A percentile compares a stretch with the other conserved stretches of the same genome.
Conservation (phyloP, 345 rosid genomes). For the Trapa incisa region DNA sequence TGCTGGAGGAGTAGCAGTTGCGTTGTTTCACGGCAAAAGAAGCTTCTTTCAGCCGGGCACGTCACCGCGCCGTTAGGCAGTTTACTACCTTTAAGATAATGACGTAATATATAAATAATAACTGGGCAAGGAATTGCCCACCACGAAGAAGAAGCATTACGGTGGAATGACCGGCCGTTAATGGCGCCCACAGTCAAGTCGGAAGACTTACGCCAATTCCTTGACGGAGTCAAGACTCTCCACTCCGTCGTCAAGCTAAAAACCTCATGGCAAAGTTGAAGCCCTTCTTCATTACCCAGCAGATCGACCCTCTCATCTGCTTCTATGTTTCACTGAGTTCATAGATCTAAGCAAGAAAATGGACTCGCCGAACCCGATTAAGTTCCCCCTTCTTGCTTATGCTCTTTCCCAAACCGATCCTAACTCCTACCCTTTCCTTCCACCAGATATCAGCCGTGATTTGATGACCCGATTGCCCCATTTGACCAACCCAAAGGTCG, state of each 20-base stretch:
- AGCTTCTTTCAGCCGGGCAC: too few species aligned
- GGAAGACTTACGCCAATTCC: not conserved
- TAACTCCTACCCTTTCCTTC: constrained; percentile 21
- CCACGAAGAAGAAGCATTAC: not conserved
- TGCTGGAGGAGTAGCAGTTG: too few species aligned
- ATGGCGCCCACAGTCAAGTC: not conserved
- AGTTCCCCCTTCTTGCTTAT: constrained; percentile 49
- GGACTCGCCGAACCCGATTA: constrained; percentile 42
- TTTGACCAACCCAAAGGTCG: constrained; percentile 30
- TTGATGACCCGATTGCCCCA: constrained; percentile 32
- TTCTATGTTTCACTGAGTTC: not conserved
- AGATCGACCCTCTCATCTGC: not conserved
- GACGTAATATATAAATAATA: too few species aligned
- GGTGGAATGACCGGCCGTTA: not conserved
- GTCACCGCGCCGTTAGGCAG: too few species aligned
- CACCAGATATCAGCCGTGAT: constrained; percentile 21
- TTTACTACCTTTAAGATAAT: too few species aligned
- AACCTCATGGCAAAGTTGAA: not conserved
- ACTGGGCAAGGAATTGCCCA: too few species aligned
- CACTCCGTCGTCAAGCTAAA: not conserved
- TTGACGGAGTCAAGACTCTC: not conserved
- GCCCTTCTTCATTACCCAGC: not conserved
- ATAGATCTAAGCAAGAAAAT: constrained; percentile 10
- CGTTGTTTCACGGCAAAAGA: too few species aligned
- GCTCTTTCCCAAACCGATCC: constrained; percentile 38